A percentile compares a stretch with the other conserved stretches of the same genome.
Conservation (phyloP, 1,139 yeast genomes). For the Kodamaea sp. region DNA sequence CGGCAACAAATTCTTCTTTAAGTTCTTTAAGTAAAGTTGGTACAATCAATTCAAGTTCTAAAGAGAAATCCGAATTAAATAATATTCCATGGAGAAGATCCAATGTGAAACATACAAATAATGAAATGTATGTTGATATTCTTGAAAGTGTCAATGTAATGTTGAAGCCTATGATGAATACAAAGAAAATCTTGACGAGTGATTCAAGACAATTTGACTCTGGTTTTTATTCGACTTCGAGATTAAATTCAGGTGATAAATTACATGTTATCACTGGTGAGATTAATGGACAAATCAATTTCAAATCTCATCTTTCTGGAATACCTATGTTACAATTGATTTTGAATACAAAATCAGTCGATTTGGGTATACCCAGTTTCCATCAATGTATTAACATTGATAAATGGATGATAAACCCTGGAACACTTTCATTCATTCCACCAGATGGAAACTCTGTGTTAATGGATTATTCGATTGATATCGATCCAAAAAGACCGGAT, state of each 20-base stretch:
- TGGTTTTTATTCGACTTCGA: slow-evolving; percentile 18
- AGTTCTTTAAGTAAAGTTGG: slow-evolving; percentile 3
- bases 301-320: slow-evolving; percentile 71
- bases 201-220: slow-evolving; percentile 15
- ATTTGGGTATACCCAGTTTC: slow-evolving; percentile 48
- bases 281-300: slow-evolving; percentile 62
- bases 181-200: slow-evolving; percentile 7
- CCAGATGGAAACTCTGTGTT: slow-evolving; percentile 79
- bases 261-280: slow-evolving; percentile 50
- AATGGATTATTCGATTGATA: slow-evolving; percentile 62
- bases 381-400: slow-evolving; percentile 56
- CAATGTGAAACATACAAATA: slow-evolving; percentile 61
- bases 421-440: slow-evolving; percentile 66
- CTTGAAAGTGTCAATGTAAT: slow-evolving; percentile 55
- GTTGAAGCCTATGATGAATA: slow-evolving; percentile 22
- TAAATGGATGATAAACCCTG: slow-evolving; percentile 39
- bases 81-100: slow-evolving; percentile 71
- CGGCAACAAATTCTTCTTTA: slow-evolving; percentile 14
- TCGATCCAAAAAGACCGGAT: slow-evolving; percentile 24
- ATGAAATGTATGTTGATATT: slow-evolving; percentile 80
- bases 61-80: slow-evolving; percentile 3
- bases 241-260: slow-evolving; percentile 13
- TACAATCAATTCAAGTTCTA: neutral
- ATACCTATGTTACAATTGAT: slow-evolving; percentile 64
- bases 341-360: slow-evolving; percentile 42